phyloP scores from a whole-genome alignment of 805 yeast species.

The Lipomyces yamadae region DNA sequence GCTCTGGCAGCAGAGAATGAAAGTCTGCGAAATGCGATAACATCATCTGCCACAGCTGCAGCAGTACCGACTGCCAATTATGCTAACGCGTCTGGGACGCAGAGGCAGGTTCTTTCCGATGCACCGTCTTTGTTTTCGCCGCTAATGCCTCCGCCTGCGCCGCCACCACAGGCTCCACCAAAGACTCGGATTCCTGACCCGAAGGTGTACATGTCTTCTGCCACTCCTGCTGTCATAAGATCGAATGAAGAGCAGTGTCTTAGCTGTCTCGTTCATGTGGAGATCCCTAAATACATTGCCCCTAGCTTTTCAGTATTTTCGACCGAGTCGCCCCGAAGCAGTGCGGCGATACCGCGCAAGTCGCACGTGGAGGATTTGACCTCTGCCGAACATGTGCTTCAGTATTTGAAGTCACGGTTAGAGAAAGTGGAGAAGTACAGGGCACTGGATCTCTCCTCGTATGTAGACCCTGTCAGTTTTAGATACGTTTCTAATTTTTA shows the following conservation, averaged over 20 bases:
- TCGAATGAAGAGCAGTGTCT: slow-evolving; percentile 20
- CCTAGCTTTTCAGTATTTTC: background rate
- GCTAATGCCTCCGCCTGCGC: slow-evolving; percentile 6
- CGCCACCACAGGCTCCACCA: slow-evolving; percentile 6
- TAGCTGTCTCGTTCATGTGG: slow-evolving; percentile 22
- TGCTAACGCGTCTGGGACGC: background rate
- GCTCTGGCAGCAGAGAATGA: background rate
- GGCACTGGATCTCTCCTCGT: slow-evolving; percentile 3
- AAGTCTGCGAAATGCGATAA: slow-evolving; percentile 2
- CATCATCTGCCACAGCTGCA: background rate
- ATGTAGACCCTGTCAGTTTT: background rate
- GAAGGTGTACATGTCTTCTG: slow-evolving; percentile 13
- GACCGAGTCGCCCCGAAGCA: background rate
- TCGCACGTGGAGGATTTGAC: background rate
- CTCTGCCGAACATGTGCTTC: slow-evolving; percentile 17
- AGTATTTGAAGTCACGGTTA: slow-evolving; percentile 7
- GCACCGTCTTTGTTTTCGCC: background rate
- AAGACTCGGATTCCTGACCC: slow-evolving; percentile 25
- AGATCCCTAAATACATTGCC: slow-evolving; percentile 10
- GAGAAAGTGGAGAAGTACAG: slow-evolving; percentile 10
- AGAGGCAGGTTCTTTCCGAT: background rate
- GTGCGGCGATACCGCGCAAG: background rate
- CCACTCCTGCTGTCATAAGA: slow-evolving; percentile 16
- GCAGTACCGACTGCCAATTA: background rate
- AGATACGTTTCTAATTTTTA: background rate